Percentiles rank a stretch among this genome's conserved stretches.
Evolutionary conservation across 2,329 filamentous ascomycete genomes (phyloP).

Genomic region (Neurospora sp.): DNA sequence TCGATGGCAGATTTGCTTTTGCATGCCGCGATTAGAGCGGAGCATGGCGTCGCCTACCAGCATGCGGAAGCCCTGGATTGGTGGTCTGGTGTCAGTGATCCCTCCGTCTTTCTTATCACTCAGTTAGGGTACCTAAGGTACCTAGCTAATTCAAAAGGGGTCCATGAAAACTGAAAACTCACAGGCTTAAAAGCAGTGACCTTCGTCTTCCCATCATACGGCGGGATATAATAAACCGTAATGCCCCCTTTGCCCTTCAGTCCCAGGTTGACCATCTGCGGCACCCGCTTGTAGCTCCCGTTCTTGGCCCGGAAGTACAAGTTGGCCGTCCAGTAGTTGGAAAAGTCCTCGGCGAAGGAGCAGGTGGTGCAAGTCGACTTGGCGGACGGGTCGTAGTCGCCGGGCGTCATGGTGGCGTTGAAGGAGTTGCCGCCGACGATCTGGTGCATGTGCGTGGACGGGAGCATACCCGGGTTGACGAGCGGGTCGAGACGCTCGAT

Average conservation of each 20-base stretch:
- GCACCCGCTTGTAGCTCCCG: conserved; percentile 26
- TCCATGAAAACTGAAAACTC: not conserved
- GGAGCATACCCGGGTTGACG: conserved; percentile 26
- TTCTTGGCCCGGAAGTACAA: conserved; percentile 22
- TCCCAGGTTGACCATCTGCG: conserved; percentile 24
- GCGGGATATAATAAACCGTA: conserved; percentile 32
- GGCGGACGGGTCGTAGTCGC: conserved; percentile 11
- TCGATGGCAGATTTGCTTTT: conserved; percentile 20
- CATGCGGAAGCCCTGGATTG: conserved; percentile 28
- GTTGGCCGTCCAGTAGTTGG: conserved; percentile 28
- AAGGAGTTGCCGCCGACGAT: conserved; percentile 32
- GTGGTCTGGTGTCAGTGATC: too few relatives aligned
- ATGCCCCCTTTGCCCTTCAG: conserved; percentile 25
- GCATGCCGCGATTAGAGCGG: conserved; percentile 12
- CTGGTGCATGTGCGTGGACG: conserved; percentile 29
- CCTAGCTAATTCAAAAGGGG: too few relatives aligned
- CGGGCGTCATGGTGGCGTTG: conserved; percentile 26
- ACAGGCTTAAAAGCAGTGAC: conserved; percentile 32
- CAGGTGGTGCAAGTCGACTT: conserved; percentile 21
- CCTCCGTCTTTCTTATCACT: too few relatives aligned
- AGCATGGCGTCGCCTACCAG: conserved; percentile 23
- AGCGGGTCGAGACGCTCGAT: conserved; percentile 19
- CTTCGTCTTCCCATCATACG: conserved; percentile 27
- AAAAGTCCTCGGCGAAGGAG: conserved; percentile 27
- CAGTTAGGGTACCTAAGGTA: too few relatives aligned